These are phyloP conservation scores for Udeniomyces megalosporus DNA, from an alignment of 768 basidiomycete species.

Conservation along the genomic window DNA sequence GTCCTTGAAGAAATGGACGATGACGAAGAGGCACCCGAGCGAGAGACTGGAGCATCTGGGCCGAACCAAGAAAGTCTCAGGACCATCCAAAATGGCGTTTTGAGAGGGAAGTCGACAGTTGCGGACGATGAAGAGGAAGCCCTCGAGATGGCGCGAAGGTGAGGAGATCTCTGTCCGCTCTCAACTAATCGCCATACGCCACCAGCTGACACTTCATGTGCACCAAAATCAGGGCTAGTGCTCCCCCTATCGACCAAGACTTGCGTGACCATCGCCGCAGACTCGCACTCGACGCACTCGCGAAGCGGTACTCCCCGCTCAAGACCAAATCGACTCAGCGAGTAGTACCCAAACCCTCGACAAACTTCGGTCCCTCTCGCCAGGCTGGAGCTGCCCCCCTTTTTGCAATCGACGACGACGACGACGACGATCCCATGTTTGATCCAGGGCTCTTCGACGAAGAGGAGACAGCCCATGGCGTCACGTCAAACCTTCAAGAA, in stretches of 20 bases:
- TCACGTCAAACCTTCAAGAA: background rate
- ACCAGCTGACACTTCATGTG: too few species aligned
- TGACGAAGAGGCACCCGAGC: constrained; percentile 4
- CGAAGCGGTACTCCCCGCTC: constrained; percentile 34
- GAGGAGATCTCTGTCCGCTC: background rate
- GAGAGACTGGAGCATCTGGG: background rate
- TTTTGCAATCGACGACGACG: constrained; percentile 40
- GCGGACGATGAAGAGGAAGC: background rate
- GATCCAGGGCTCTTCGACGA: background rate
- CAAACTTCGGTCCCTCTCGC: constrained; percentile 26
- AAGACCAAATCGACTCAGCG: constrained; percentile 24
- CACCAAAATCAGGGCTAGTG: constrained; percentile 8
- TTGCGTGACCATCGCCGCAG: constrained; percentile 45
- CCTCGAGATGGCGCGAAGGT: background rate
- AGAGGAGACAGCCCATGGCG: constrained; percentile 18
- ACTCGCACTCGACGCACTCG: constrained; percentile 47
- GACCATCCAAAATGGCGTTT: constrained; percentile 16
- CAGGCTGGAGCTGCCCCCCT: constrained; percentile 33
- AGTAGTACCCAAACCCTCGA: background rate
- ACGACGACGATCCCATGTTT: constrained; percentile 33
- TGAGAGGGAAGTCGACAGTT: background rate
- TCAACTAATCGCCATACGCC: background rate
- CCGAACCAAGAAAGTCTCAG: constrained; percentile 22
- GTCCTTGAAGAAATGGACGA: background rate
- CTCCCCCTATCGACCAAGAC: constrained; percentile 39